Evolutionary conservation across 768 basidiomycete species (phyloP), one percentile per base, ranked within the genome.

Genomic region (Serendipita sp.): DNA sequence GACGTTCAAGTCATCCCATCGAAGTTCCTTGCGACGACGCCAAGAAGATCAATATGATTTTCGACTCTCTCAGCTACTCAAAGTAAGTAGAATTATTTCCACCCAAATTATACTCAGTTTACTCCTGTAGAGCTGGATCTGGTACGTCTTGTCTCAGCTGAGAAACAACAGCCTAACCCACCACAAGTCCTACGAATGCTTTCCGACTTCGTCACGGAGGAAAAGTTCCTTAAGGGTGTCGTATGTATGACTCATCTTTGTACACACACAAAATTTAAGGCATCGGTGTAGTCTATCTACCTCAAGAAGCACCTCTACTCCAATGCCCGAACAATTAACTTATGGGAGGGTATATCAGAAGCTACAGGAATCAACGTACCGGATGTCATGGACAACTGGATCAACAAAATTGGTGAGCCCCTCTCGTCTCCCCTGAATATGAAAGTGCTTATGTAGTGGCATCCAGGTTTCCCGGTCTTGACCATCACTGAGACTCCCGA

Each of bases 11-110:
- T 10, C 94, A 98, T 73, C 89, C 95, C 1, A 88, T 98, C 69
- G 91, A 97, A 73, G 90, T 95, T 32, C 85, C 87, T 13, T 91
- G 88, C 71, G 88, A 86, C 0, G 90, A 94, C 72, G 87, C 89
- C 5, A 86, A 88, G 70, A 81, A 86, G 69, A 89, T 92, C 70
- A 87, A 86, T 70, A 86, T 87, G 77, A 84, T 84, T 41, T 45
- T 24, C 3, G 13, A 34, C 35, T 11, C 58, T 38, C 30, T 48
- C 13, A 32, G 45, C 48, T 51, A 38, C 24, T 63, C 45, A 46
- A 53, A 63, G 34, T 67, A n/a, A 5, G 18, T 2, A 15, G 28
- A 63, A 34, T 44, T 18, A 44, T 10, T 1, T 34, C 8, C 7
- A 45, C 34, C n/a, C 72, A 94, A 84, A 92, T 95, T 66, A 95